A percentile compares a stretch with the other conserved stretches of the same genome.
Evolutionary conservation across 805 yeast genomes (phyloP).

Genomic region (Pichia rugopelliculosa): DNA sequence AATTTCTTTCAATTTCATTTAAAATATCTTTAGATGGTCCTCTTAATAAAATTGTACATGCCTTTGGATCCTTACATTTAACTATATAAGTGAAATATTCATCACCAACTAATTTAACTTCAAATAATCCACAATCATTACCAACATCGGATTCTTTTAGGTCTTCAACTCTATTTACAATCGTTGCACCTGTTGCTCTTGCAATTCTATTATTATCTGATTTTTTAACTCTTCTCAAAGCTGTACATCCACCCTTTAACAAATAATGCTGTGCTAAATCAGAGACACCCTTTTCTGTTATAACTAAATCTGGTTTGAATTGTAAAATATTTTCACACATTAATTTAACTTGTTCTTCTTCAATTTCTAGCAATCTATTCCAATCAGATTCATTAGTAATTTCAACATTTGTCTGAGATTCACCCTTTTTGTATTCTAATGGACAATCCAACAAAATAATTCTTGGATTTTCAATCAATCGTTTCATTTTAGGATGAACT

Average conservation of each 20-base stretch:
- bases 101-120: constrained; percentile 93
- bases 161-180: constrained; percentile 93
- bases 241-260: constrained; percentile 88
- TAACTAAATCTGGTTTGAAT: constrained; percentile 87
- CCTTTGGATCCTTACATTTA: constrained; percentile 77
- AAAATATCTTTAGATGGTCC: constrained; percentile 97
- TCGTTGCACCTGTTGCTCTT: constrained; percentile 95
- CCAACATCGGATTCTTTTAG: constrained; percentile 88
- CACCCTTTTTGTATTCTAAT: constrained; percentile 96
- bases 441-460: constrained; percentile 91
- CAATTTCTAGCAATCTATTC: constrained; percentile 91
- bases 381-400: constrained; percentile 94
- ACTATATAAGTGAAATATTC: constrained; percentile 87
- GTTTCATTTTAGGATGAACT: constrained; percentile 97
- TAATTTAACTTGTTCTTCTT: constrained; percentile 90
- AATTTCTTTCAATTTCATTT: constrained; percentile 92
- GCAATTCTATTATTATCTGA: constrained; percentile 95
- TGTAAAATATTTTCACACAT: constrained; percentile 80
- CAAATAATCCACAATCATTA: constrained; percentile 79
- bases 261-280: constrained; percentile 96
- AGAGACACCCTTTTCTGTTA: constrained; percentile 97
- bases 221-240: constrained; percentile 89
- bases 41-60: constrained; percentile 86
- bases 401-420: constrained; percentile 96
- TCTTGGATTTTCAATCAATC: constrained; percentile 82